A percentile compares a stretch with the other conserved stretches of the same genome.
Conservation (phyloP, 2,329 filamentous ascomycete genomes). For the Xylaria sp. region DNA sequence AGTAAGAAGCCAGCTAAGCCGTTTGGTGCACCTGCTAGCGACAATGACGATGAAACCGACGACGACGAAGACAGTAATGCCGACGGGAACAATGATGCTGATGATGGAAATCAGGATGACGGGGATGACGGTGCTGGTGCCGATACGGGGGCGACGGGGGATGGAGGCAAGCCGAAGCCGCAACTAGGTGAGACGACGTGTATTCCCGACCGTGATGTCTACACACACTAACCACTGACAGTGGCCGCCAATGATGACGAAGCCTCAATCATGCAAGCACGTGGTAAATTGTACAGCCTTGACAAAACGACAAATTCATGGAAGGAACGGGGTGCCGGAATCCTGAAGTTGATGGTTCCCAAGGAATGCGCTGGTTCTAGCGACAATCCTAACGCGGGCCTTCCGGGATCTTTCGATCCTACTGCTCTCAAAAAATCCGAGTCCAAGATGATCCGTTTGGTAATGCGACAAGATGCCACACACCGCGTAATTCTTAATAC, state of each 20-base stretch:
- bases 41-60: slow-evolving; percentile 54
- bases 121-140: slow-evolving; percentile 45
- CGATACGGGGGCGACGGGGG: slow-evolving; percentile 51
- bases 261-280: slow-evolving; percentile 75
- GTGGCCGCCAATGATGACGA: slow-evolving; percentile 85
- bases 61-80: slow-evolving; percentile 52
- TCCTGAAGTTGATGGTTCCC: slow-evolving; percentile 83
- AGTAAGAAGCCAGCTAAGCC: slow-evolving; percentile 73
- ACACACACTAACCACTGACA: slow-evolving; percentile 49
- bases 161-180: slow-evolving; percentile 72
- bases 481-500: slow-evolving; percentile 89
- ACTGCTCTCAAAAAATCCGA: slow-evolving; percentile 61
- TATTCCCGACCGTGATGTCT: slow-evolving; percentile 36
- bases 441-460: slow-evolving; percentile 72
- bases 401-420: slow-evolving; percentile 65
- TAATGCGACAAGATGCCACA: slow-evolving; percentile 92
- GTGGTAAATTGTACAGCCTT: slow-evolving; percentile 87
- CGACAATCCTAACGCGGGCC: slow-evolving; percentile 60
- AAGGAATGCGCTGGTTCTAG: slow-evolving; percentile 63
- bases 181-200: slow-evolving; percentile 71
- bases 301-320: slow-evolving; percentile 75
- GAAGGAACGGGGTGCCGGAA: slow-evolving; percentile 89
- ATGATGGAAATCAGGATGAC: neutral
- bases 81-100: neutral
- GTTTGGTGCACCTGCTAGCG: slow-evolving; percentile 80